These are phyloP conservation scores for Gamsiella multidivaricata DNA, from an alignment of 192 early-diverging fungal species.

Conservation along the genomic window DNA sequence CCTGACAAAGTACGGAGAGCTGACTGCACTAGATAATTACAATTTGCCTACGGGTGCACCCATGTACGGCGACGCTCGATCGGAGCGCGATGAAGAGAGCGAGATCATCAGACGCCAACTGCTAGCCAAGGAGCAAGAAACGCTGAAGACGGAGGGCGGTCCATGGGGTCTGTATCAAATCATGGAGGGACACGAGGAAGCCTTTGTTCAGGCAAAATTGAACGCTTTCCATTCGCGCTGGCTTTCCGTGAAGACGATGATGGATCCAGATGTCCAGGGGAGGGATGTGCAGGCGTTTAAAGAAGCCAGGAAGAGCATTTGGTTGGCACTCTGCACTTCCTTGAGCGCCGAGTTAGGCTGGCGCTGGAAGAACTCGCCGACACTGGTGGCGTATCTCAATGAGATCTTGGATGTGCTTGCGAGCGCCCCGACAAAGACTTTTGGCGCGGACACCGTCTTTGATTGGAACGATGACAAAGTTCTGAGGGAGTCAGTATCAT, in stretches of 20 bases:
- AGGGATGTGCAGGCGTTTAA: conserved; percentile 29
- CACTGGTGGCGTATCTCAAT: conserved; percentile 17
- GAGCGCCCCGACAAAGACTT: background rate
- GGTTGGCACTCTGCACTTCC: conserved; percentile 2
- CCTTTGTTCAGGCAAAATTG: conserved; percentile 11
- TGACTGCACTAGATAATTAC: conserved; percentile 11
- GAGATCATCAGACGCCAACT: conserved; percentile 17
- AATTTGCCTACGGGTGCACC: background rate
- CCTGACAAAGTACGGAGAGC: conserved; percentile 13
- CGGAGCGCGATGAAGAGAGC: conserved; percentile 25
- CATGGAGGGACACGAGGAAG: conserved; percentile 30
- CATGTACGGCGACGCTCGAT: background rate
- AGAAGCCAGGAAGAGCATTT: background rate
- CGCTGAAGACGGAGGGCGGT: conserved; percentile 13
- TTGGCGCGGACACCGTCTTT: conserved; percentile 23
- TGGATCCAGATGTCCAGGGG: conserved; percentile 26
- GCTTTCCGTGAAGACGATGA: conserved; percentile 16
- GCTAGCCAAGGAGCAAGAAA: conserved; percentile 6
- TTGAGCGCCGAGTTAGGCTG: conserved; percentile 14
- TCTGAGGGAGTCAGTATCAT: background rate
- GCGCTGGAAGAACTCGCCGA: conserved; percentile 46
- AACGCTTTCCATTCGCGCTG: conserved; percentile 24
- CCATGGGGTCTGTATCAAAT: conserved; percentile 15
- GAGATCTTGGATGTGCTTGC: conserved; percentile 17
- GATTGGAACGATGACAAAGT: conserved; percentile 11